Evolutionary conservation across 2,329 filamentous ascomycete species (phyloP).

Genomic region (Polytolypa hystricis): DNA sequence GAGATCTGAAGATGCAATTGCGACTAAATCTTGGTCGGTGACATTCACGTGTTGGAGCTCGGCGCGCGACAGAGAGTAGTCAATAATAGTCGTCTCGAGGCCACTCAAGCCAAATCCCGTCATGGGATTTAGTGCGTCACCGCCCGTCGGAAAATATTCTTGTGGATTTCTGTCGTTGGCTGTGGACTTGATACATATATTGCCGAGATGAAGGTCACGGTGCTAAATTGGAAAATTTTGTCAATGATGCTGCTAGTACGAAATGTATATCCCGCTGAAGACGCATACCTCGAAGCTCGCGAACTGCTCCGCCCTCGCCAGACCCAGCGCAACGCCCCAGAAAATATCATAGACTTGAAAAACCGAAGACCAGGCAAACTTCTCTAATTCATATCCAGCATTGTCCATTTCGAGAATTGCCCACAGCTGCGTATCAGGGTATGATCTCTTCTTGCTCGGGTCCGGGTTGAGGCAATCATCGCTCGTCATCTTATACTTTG

Average conservation of each 20-base stretch:
- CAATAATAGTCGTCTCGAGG: slow-evolving; percentile 54
- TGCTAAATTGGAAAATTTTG: slow-evolving; percentile 29
- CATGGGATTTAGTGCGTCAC: slow-evolving; percentile 19
- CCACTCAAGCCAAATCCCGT: slow-evolving; percentile 42
- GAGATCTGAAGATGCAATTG: slow-evolving; percentile 31
- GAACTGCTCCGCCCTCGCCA: slow-evolving; percentile 50
- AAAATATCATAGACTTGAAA: slow-evolving; percentile 52
- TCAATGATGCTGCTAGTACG: too few species aligned
- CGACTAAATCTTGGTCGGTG: slow-evolving; percentile 12
- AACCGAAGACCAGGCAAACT: slow-evolving; percentile 30
- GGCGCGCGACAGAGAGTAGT: slow-evolving; percentile 57
- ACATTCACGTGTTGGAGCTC: slow-evolving; percentile 29
- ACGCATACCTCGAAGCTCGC: slow-evolving; percentile 44
- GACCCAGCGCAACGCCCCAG: slow-evolving; percentile 52
- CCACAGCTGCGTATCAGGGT: slow-evolving; percentile 48
- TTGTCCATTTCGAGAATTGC: slow-evolving; percentile 56
- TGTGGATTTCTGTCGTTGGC: slow-evolving; percentile 22
- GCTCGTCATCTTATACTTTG: slow-evolving; percentile 28
- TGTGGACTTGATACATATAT: slow-evolving; percentile 46
- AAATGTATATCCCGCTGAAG: neutral
- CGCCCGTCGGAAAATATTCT: slow-evolving; percentile 21
- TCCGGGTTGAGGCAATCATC: slow-evolving; percentile 45
- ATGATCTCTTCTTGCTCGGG: slow-evolving; percentile 42
- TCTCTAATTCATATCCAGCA: slow-evolving; percentile 48
- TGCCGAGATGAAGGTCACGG: slow-evolving; percentile 56